Conservation (phyloP, 2,329 filamentous ascomycete genomes). For the Claviceps arundinis region DNA sequence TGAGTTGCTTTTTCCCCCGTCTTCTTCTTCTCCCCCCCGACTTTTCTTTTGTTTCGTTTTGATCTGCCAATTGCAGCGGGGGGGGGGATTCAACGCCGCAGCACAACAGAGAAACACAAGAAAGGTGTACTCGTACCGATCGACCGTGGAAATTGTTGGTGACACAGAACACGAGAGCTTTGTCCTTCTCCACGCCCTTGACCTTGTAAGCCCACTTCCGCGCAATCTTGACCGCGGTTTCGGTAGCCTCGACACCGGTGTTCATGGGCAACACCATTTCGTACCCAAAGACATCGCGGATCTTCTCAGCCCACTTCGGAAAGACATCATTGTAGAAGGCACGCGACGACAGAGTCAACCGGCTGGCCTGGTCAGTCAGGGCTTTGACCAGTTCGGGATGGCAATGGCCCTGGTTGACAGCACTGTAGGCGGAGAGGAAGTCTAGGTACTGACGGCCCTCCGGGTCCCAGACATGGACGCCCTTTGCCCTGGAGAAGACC, state of each 20-base stretch:
- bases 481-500: slow-evolving; percentile 76
- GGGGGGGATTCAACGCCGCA: not conserved
- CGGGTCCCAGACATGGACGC: slow-evolving; percentile 89
- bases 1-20: too few species aligned
- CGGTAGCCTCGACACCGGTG: slow-evolving; percentile 89
- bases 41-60: too few species aligned
- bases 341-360: slow-evolving; percentile 81
- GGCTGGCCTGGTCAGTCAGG: slow-evolving; percentile 74
- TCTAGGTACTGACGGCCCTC: slow-evolving; percentile 93
- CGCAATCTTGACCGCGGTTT: slow-evolving; percentile 92
- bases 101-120: slow-evolving; percentile 8
- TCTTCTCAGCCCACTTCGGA: slow-evolving; percentile 86
- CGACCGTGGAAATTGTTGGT: slow-evolving; percentile 93
- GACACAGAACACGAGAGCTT: slow-evolving; percentile 74
- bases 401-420: slow-evolving; percentile 96
- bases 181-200: slow-evolving; percentile 73
- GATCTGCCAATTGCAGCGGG: too few species aligned
- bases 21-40: too few species aligned
- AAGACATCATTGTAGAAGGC: slow-evolving; percentile 99
- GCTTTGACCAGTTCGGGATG: slow-evolving; percentile 92
- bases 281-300: slow-evolving; percentile 79
- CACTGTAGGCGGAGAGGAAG: slow-evolving; percentile 95
- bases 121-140: slow-evolving; percentile 48
- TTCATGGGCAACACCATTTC: slow-evolving; percentile 99
- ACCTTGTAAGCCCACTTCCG: slow-evolving; percentile 97